A percentile compares a stretch with the other conserved stretches of the same genome.
Conservation (phyloP, 345 rosid species). For the Citrus maxima region DNA sequence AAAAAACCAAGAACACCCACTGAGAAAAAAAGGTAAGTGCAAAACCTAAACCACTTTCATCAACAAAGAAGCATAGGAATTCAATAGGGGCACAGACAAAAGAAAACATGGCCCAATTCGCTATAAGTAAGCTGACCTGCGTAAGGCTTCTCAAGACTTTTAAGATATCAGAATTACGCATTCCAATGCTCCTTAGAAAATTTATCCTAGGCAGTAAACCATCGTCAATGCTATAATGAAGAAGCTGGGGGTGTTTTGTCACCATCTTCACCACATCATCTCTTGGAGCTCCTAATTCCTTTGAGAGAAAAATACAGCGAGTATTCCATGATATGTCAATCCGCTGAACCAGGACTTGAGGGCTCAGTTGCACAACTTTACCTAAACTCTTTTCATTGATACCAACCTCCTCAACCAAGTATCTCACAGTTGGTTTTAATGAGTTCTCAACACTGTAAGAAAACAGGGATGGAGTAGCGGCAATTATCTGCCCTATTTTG, state of each 20-base stretch:
- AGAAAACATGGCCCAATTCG: background rate
- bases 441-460: constrained; percentile 92
- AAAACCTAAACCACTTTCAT: background rate
- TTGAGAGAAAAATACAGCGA: constrained; percentile 81
- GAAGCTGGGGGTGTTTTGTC: constrained; percentile 88
- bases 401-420: constrained; percentile 95
- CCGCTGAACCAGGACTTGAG: constrained; percentile 91
- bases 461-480: constrained; percentile 69
- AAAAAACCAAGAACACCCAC: background rate
- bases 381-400: constrained; percentile 68
- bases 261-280: constrained; percentile 93
- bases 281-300: constrained; percentile 89
- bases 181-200: constrained; percentile 87
- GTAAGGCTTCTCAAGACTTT: constrained; percentile 95
- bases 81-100: background rate
- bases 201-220: constrained; percentile 91
- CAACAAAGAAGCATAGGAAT: constrained; percentile 2
- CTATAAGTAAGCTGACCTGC: constrained; percentile 53
- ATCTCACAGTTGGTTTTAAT: constrained; percentile 84
- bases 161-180: constrained; percentile 74
- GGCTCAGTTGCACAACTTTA: constrained; percentile 93
- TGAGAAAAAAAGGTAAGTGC: background rate
- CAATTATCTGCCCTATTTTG: constrained; percentile 82
- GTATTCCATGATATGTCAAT: constrained; percentile 92
- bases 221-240: constrained; percentile 90